Conservation (phyloP, 1,284 basidiomycete species). For the Trichosporon ovoides region DNA sequence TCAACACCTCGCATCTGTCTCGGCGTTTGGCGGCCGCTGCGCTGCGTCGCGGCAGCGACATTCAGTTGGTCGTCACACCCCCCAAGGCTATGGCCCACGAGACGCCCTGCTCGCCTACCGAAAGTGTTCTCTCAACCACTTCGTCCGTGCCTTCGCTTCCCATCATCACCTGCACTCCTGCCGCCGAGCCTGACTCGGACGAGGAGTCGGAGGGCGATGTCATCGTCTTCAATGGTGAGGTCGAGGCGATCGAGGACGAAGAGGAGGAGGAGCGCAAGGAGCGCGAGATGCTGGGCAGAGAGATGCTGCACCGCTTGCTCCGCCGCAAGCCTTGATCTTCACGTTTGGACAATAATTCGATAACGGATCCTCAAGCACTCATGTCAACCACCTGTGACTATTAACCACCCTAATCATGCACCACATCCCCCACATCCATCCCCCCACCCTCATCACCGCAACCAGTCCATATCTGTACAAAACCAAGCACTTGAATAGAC, state of each 20-base stretch:
- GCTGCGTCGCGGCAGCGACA: background rate
- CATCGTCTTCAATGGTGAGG: conserved; percentile 22
- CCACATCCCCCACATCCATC: no score
- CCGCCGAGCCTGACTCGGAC: conserved; percentile 40
- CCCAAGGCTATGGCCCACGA: conserved; percentile 1
- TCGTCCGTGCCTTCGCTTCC: conserved; percentile 34
- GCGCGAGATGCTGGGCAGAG: conserved; percentile 31
- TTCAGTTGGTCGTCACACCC: conserved; percentile 12
- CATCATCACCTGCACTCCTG: conserved; percentile 46
- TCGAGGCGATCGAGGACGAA: conserved; percentile 21
- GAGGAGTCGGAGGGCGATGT: conserved; percentile 31
- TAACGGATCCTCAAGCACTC: background rate
- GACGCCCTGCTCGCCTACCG: conserved; percentile 28
- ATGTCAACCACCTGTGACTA: background rate
- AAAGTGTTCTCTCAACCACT: conserved; percentile 25
- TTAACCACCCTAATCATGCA: background rate
- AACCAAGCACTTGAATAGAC: background rate
- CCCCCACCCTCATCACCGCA: background rate
- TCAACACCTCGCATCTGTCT: background rate
- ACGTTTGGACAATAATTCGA: background rate
- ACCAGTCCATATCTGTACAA: background rate
- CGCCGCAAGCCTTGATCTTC: conserved; percentile 9
- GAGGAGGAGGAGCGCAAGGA: conserved; percentile 30
- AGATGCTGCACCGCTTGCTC: conserved; percentile 15
- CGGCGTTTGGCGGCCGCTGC: background rate